Conservation (phyloP, 495 filamentous ascomycete genomes). For the Penicillium herquei region DNA sequence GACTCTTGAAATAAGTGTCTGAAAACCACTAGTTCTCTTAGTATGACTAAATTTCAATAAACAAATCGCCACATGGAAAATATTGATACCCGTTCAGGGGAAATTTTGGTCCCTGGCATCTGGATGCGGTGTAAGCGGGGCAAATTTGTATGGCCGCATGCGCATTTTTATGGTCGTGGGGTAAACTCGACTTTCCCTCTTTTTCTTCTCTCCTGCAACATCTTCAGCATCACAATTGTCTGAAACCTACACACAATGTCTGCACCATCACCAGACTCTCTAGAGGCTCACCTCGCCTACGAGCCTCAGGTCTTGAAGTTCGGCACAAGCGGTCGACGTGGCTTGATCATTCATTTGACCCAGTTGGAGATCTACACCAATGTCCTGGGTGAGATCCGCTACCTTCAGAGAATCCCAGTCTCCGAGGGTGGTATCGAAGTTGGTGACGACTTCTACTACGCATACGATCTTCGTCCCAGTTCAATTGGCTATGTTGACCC, state of each 20-base stretch:
- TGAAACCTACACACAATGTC: background rate
- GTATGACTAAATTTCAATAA: too few species aligned
- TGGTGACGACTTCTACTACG: slow-evolving; percentile 31
- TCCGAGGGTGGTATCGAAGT: slow-evolving; percentile 20
- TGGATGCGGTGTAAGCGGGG: too few species aligned
- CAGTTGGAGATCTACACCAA: slow-evolving; percentile 32
- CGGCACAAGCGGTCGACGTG: slow-evolving; percentile 30
- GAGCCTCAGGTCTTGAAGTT: slow-evolving; percentile 25
- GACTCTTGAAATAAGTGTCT: too few species aligned
- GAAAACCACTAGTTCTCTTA: too few species aligned
- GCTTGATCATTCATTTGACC: slow-evolving; percentile 24
- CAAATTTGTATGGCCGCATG: too few species aligned
- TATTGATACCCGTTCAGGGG: too few species aligned
- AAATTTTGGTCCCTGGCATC: too few species aligned
- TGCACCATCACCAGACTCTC: background rate
- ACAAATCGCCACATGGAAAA: slow-evolving; percentile 14
- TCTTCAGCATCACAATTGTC: too few species aligned
- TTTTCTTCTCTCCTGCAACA: too few species aligned
- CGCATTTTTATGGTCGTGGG: too few species aligned
- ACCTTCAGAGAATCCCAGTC: slow-evolving; percentile 21
- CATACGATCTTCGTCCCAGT: slow-evolving; percentile 28
- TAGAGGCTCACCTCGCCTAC: slow-evolving; percentile 16
- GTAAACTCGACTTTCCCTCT: too few species aligned
- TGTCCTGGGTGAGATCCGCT: slow-evolving; percentile 24
- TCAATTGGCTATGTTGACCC: slow-evolving; percentile 26